These are phyloP conservation scores for Neocucurbitaria cava DNA, from an alignment of 2,329 filamentous ascomycete species.

Conservation along the genomic window DNA sequence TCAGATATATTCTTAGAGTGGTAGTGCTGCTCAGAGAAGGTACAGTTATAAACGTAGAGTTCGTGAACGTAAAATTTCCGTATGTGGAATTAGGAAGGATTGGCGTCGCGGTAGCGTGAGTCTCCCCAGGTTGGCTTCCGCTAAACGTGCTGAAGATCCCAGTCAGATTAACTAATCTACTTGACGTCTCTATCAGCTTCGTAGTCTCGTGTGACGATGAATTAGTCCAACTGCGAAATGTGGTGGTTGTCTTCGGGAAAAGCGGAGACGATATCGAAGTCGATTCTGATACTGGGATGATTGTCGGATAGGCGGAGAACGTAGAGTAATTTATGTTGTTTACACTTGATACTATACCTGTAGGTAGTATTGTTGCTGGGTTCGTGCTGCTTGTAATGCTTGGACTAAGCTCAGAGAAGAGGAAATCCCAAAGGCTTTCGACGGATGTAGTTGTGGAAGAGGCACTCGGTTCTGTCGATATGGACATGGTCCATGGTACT, in stretches of 20 bases:
- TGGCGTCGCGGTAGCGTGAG: neutral
- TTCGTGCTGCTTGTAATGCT: neutral
- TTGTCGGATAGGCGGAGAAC: neutral
- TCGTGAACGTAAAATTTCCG: neutral
- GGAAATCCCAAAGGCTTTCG: neutral
- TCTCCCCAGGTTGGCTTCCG: neutral
- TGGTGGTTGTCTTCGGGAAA: neutral
- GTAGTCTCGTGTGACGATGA: neutral
- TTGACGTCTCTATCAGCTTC: neutral
- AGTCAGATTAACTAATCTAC: neutral
- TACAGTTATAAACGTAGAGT: neutral
- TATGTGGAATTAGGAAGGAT: neutral
- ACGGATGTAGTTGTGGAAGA: neutral
- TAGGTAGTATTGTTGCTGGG: neutral
- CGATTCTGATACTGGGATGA: neutral
- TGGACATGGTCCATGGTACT: neutral
- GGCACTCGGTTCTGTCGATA: neutral
- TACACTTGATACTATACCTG: neutral
- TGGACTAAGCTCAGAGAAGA: neutral
- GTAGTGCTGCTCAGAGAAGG: neutral
- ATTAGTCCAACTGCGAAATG: neutral
- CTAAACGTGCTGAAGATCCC: neutral
- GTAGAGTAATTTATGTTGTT: neutral
- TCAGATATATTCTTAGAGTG: neutral
- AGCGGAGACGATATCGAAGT: neutral